Percentiles rank a stretch among this genome's conserved stretches.
phyloP scores from a whole-genome alignment of 139 green algal species.

The Trebouxia sp. region DNA sequence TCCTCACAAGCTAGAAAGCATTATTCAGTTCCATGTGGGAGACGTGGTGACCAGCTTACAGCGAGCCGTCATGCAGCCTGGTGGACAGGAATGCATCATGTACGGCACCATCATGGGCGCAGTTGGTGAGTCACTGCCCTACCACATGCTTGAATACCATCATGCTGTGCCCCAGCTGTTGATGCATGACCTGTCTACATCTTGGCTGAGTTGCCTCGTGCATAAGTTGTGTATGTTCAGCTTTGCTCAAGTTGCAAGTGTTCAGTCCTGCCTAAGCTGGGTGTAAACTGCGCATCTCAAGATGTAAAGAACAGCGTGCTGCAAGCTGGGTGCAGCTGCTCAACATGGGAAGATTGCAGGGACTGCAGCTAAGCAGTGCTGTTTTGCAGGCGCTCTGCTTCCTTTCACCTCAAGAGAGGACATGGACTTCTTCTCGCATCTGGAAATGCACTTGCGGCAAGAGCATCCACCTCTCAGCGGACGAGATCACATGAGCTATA shows the following conservation, averaged over 20 bases:
- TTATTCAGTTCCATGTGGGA: slow-evolving; percentile 92
- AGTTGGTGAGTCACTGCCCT: slow-evolving; percentile 55
- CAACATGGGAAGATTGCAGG: not conserved
- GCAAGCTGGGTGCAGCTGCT: not conserved
- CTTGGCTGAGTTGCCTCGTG: not conserved
- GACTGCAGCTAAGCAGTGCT: not conserved
- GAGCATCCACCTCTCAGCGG: slow-evolving; percentile 90
- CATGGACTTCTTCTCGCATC: slow-evolving; percentile 96
- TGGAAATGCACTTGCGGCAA: slow-evolving; percentile 99
- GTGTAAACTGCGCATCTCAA: not conserved
- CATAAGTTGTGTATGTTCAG: too few species aligned
- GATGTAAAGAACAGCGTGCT: too few species aligned
- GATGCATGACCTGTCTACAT: not conserved
- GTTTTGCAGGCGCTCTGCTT: slow-evolving; percentile 66
- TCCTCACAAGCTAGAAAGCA: slow-evolving; percentile 85
- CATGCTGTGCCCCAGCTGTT: too few species aligned
- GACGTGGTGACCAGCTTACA: slow-evolving; percentile 89
- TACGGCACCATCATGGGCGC: slow-evolving; percentile 87
- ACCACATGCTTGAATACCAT: too few species aligned
- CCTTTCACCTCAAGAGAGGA: slow-evolving; percentile 89
- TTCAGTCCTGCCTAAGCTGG: not conserved
- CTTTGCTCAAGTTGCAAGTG: not conserved
- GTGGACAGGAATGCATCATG: slow-evolving; percentile 81
- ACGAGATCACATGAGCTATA: slow-evolving; percentile 91
- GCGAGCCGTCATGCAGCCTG: slow-evolving; percentile 73